Evolutionary conservation across 768 basidiomycete genomes (phyloP).

Genomic region (Lactarius sp.): DNA sequence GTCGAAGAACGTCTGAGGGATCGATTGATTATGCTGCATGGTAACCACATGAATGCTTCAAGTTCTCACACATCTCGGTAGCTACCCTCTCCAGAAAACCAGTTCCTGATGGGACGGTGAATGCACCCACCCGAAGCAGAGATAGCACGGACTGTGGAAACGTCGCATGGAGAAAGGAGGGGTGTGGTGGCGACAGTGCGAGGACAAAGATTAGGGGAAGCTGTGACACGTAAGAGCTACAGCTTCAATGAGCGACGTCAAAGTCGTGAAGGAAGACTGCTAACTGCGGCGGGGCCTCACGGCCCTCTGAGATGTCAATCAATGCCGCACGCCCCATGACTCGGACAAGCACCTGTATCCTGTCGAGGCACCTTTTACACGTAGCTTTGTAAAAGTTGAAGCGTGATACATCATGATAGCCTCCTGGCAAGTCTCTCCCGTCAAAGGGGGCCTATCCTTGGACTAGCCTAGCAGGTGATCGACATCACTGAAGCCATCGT

Average conservation of each 20-base stretch:
- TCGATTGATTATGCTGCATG: not conserved
- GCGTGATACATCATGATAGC: conserved; percentile 18
- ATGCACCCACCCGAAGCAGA: conserved; percentile 49
- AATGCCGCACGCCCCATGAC: conserved; percentile 7
- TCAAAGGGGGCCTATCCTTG: conserved; percentile 18
- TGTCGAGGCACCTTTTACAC: conserved; percentile 23
- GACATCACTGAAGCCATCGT: not conserved
- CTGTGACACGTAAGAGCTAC: conserved; percentile 47
- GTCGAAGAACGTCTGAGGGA: conserved; percentile 57
- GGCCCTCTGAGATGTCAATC: conserved; percentile 18
- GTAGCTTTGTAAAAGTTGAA: conserved; percentile 20
- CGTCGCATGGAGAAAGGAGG: conserved; percentile 50
- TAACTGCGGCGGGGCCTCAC: conserved; percentile 36
- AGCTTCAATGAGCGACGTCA: conserved; percentile 29
- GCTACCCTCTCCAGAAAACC: conserved; percentile 51
- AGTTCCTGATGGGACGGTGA: conserved; percentile 46
- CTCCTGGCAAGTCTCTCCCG: conserved; percentile 22
- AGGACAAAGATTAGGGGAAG: conserved; percentile 65
- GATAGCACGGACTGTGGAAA: conserved; percentile 59
- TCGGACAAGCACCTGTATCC: conserved; percentile 16
- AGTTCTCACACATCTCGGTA: conserved; percentile 40
- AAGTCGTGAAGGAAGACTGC: conserved; percentile 67
- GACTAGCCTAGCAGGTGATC: conserved; percentile 2
- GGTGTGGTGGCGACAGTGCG: conserved; percentile 51
- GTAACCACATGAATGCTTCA: not conserved